Evolutionary conservation across 192 early-diverging fungal genomes (phyloP).

Genomic region (Gamsiella multidivaricata): DNA sequence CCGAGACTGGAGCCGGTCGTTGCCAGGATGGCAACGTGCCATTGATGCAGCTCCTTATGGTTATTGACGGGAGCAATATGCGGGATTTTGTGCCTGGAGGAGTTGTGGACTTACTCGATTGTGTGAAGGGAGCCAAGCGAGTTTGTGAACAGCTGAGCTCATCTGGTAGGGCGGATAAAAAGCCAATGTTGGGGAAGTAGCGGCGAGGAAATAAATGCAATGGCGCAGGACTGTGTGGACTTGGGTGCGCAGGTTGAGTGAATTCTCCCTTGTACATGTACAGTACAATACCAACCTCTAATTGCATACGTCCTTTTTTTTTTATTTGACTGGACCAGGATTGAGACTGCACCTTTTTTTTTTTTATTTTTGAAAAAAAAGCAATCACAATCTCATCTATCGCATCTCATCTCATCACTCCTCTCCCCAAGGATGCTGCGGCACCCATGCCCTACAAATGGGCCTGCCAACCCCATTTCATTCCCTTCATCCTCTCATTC

Average conservation of each 20-base stretch:
- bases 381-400: constrained; percentile 13
- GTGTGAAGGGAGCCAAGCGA: constrained; percentile 31
- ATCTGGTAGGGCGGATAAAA: constrained; percentile 29
- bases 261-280: no score
- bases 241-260: no score
- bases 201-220: background rate
- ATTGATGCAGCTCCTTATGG: constrained; percentile 48
- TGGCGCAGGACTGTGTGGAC: no score
- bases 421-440: background rate
- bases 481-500: background rate
- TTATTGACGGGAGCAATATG: constrained; percentile 42
- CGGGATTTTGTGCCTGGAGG: constrained; percentile 19
- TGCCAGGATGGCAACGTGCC: no score
- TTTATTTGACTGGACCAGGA: no score
- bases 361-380: no score
- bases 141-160: constrained; percentile 23
- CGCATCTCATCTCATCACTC: background rate
- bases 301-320: no score
- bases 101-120: constrained; percentile 32
- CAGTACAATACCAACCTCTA: no score
- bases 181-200: constrained; percentile 24
- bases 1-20: no score
- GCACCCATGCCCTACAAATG: background rate
- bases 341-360: no score
- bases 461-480: background rate